Evolutionary conservation across 2,329 filamentous ascomycete species (phyloP), one percentile per base, ranked within the genome.

Genomic region (Cytospora piceae): DNA sequence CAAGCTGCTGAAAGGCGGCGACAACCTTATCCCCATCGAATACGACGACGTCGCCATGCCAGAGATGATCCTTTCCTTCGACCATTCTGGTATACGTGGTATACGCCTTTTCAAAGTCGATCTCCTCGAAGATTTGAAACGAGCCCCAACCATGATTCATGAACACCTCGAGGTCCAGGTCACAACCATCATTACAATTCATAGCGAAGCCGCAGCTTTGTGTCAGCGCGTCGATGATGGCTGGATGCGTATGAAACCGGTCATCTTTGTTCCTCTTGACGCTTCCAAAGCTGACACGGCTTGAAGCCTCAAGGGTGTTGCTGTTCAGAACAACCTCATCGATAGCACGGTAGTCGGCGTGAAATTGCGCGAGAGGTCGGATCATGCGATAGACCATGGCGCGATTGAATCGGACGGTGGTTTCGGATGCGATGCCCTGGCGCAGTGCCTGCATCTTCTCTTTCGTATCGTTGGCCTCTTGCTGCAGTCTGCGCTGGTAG

Each of bases 311-410:
- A 65, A 76, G 76, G 9, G 76, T 75, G 57, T 73, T 71, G 69
- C 80, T 83, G 71, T 82, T 77, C 7, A 88, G 77, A 46, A 87
- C 80, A 7, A 88, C 83, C 61, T 85, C 83, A 37, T 86, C 80
- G 76, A 87, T 87, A 31, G 84, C 85, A 60, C 79, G 79, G 73
- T 85, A 89, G 46, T 79, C 78, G 9, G 72, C 74, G n/a, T 80
- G 77, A 68, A 87, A 89, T 70, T 87, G 83, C 4, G 87, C 85
- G 0, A 88, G 76, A 49, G 83, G 81, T 7, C 75, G 71, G 71
- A 87, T 86, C 1, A 86, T 83, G 77, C 93, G 93, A 83, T 95
- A 95, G 20, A 90, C 88, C 79, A 93, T 86, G 31, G 89, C 89
- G 27, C 89, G 87, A 62, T 90, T 85, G 68, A 93, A 85, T 77